Base-by-base conservation (phyloP, 2,329 filamentous ascomycete genomes). In the Penicillium sp. region DNA sequence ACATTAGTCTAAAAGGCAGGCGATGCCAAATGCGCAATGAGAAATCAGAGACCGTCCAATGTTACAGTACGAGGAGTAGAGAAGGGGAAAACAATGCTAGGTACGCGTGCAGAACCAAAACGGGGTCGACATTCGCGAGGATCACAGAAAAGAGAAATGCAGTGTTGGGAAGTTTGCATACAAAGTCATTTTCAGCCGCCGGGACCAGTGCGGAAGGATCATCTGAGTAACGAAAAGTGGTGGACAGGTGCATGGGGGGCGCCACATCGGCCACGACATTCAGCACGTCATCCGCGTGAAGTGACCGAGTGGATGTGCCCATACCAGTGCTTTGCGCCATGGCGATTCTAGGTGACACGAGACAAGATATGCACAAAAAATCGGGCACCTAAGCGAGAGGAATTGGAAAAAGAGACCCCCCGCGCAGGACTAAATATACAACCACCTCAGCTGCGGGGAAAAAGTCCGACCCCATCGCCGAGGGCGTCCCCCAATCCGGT, bases 161-260 rank as follows among this genome's bases (percentile, higher is more conserved):
- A 32, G 7, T 32, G 29, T 25, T 18, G 18, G 43, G 13, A 12
- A 13, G 9, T 26, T 47, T 8, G 39, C 77, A 70, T 69, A 86
- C 83, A 63, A 81, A 79, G 47, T 35, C 49, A 36, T 56, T 46
- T 27, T 85, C 65, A 52, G 70, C 63, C 11, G 69, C 66, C 2
- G 78, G 75, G 6, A 73, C 57, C 39, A 95, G 78, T 27, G 81
- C 66, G 5, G 83, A 77, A 2, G 89, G 87, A 64, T 95, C 78
- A 45, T 75, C 70, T 27, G 77, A 75, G 68, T 96, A 97, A 58
- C 88, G 83, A 70, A 89, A 97, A 12, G 89, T 97, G 9, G 91
- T 96, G 52, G 89, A 90, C 54, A 94, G 82, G 67, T 97, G 91
- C 63, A 97, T 77, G 4, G 91, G 83, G 50, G 93, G 91, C 9